phyloP scores from a whole-genome alignment of 1,284 basidiomycete species.

The Mixia osmundae region DNA sequence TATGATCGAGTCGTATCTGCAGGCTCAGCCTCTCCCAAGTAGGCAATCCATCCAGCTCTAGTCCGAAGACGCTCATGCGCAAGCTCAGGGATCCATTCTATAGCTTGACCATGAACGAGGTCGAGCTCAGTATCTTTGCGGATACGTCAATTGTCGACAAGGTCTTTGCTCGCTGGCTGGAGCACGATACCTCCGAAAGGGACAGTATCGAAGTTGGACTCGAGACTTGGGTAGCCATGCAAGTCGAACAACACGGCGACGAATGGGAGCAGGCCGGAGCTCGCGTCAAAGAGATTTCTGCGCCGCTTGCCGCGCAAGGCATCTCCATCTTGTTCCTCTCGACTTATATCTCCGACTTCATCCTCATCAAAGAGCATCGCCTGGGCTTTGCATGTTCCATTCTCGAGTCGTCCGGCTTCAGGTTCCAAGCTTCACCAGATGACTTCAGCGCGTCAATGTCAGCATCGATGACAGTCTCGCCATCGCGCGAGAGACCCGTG shows the following conservation, averaged over 20 bases:
- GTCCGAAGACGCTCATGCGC: not conserved
- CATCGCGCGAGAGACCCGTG: no score
- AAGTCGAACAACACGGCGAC: conserved; percentile 13
- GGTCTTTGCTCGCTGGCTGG: conserved; percentile 5
- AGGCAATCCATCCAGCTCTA: no score
- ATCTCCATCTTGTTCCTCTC: conserved; percentile 15
- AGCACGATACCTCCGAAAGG: not conserved
- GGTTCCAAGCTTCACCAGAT: conserved; percentile 1
- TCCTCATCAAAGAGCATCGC: conserved; percentile 7
- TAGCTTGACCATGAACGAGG: conserved; percentile 10
- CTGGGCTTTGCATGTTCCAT: conserved; percentile 8
- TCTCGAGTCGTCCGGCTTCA: conserved; percentile 7
- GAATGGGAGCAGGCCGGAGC: conserved; percentile 10
- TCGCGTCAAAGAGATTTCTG: conserved; percentile 12
- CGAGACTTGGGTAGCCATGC: conserved; percentile 12
- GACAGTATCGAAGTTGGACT: conserved; percentile 7
- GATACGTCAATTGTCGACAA: conserved; percentile 7
- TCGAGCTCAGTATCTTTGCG: conserved; percentile 15
- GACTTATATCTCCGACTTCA: conserved; percentile 12
- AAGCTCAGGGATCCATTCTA: conserved; percentile 18
- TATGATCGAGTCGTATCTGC: not conserved
- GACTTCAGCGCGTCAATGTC: not conserved
- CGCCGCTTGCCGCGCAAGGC: conserved; percentile 12
- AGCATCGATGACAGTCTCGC: conserved; percentile 4
- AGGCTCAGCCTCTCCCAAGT: no score